Conservation (phyloP, 169 alveolate genomes). For the Plasmodium gonderi region DNA sequence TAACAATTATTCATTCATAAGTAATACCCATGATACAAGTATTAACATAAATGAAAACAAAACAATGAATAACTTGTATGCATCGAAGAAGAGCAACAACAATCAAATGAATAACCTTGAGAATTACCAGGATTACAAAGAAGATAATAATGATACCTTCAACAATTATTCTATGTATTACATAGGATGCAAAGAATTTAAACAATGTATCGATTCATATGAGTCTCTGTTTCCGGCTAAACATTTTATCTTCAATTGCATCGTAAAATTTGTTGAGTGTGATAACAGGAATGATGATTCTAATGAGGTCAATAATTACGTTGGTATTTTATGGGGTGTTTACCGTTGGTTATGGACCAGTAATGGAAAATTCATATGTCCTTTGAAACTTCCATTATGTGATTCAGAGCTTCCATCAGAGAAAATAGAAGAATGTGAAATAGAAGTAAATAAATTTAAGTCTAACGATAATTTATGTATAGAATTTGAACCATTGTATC, state of each 20-base stretch:
- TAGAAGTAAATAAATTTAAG: constrained; percentile 49
- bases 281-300: neutral
- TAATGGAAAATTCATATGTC: constrained; percentile 81
- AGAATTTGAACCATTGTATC: constrained; percentile 86
- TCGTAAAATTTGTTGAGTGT: constrained; percentile 54
- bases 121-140: neutral
- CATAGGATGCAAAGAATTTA: constrained; percentile 71
- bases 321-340: constrained; percentile 81
- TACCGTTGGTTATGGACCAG: constrained; percentile 86
- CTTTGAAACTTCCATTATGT: constrained; percentile 80
- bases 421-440: constrained; percentile 63
- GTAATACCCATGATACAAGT: neutral
- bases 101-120: neutral
- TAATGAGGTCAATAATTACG: constrained; percentile 17
- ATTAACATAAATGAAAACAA: neutral
- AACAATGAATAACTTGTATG: neutral
- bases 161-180: constrained; percentile 45
- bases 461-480: constrained; percentile 80
- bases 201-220: constrained; percentile 49
- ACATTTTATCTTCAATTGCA: constrained; percentile 77
- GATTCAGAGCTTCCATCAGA: constrained; percentile 63
- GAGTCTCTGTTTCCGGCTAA: constrained; percentile 65
- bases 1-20: neutral
- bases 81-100: neutral
- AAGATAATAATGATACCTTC: neutral